Evolutionary conservation across 495 filamentous ascomycete genomes (phyloP).

Genomic region (Apiosordaria backusii): DNA sequence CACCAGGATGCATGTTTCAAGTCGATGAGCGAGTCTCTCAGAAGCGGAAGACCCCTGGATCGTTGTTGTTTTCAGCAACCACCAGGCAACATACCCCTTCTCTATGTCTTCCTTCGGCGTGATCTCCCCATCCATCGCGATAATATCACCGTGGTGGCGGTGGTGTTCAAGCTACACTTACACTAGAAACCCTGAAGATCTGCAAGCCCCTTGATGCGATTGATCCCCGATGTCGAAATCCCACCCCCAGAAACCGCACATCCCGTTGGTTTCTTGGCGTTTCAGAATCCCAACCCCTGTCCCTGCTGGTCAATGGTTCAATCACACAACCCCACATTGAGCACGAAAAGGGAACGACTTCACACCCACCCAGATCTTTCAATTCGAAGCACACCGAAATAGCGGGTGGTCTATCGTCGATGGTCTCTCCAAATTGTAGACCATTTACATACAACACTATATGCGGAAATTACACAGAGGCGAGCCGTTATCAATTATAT

Average conservation of each 20-base stretch:
- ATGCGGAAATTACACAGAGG: background rate
- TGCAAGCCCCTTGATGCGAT: background rate
- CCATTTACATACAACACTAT: background rate
- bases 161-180: background rate
- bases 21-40: background rate
- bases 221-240: background rate
- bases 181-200: background rate
- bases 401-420: background rate
- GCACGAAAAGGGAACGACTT: background rate
- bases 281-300: background rate
- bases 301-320: background rate
- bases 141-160: background rate
- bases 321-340: background rate
- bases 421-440: background rate
- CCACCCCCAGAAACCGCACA: background rate
- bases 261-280: background rate
- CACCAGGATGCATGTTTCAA: constrained; percentile 4
- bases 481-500: background rate
- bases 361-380: background rate
- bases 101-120: background rate
- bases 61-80: too few species aligned
- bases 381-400: background rate
- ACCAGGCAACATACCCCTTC: too few species aligned
- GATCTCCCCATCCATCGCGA: background rate
- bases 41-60: background rate